Base-by-base conservation (phyloP, 2,329 filamentous ascomycete species). In the Talaromyces sp. region DNA sequence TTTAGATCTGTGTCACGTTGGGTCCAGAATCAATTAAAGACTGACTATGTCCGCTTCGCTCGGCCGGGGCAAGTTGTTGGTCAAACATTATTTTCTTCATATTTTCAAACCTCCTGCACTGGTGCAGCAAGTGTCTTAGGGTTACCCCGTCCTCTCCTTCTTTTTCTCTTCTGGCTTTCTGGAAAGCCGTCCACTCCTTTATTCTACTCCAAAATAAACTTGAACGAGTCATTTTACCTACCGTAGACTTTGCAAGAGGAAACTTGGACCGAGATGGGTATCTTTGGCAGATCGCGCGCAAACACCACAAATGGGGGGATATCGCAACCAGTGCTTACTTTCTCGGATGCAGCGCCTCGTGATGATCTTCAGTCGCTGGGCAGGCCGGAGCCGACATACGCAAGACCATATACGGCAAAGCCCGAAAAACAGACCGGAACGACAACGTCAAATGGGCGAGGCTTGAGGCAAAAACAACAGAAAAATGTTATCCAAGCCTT, bases 161-260 rank as follows among this genome's bases (percentile, higher is more conserved):
- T 6, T 22, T 24, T 14, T 33, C n/a, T 14, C 11, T 37, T 35
- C 54, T 62, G 70, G 75, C 70, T 74, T 76, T 79, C 76, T 74
- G 76, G 77, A 77, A 79, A 74, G 74, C 73, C 68, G 71, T 77
- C 72, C 74, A 68, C 73, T 77, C 76, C 33, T 75, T 72, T 19
- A 60, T 64, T 50, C 41, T 64, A 66, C 5, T 64, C 62, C n/a
- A 16, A 24, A 35, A 11, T 50, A 61, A 7, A 7, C n/a, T 49
- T 3, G n/a, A 16, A 52, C 24, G 49, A 33, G 27, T n/a, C 13
- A n/a, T 33, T 9, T 9, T 52, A 50, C 6, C 14, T 33, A n/a
- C 49, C n/a, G 19, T 56, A 56, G 8, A 56, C 33, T 39, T 56
- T 11, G 37, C 6, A 56, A 13, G 7, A 22, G 19, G n/a, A n/a